These are phyloP conservation scores for Ophiognomonia clavigignenti-juglandacearum DNA, from an alignment of 2,329 filamentous ascomycete genomes.

Conservation along the genomic window DNA sequence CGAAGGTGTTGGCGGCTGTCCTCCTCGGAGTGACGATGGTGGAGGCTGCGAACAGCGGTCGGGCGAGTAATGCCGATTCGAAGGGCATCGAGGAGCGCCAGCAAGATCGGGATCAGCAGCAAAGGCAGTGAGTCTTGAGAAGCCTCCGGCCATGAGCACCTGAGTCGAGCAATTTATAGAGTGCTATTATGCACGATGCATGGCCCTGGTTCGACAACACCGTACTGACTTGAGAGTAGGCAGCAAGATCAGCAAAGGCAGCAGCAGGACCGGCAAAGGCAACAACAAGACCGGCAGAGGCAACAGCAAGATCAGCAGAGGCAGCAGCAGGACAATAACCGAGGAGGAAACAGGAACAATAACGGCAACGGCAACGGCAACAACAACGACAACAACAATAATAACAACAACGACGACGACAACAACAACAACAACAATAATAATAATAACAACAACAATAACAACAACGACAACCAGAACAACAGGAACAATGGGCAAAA, in stretches of 20 bases:
- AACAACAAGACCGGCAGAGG: background rate
- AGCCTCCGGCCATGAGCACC: too few relatives aligned
- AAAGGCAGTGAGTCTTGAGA: too few relatives aligned
- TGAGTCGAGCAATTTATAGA: too few relatives aligned
- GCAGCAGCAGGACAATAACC: background rate
- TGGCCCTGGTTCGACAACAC: too few relatives aligned
- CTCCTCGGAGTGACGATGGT: constrained; percentile 21
- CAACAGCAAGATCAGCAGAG: background rate
- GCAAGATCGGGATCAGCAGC: background rate
- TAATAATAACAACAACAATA: background rate
- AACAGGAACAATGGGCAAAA: too few relatives aligned
- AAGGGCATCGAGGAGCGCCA: constrained; percentile 1
- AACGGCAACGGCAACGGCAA: constrained; percentile 9
- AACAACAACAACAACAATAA: constrained; percentile 11
- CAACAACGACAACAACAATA: background rate
- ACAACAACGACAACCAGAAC: background rate
- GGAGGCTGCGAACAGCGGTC: constrained; percentile 17
- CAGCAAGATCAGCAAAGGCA: background rate
- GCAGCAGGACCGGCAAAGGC: background rate
- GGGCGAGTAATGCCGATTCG: constrained; percentile 3
- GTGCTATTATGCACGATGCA: too few relatives aligned
- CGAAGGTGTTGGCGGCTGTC: constrained; percentile 18
- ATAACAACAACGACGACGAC: constrained; percentile 1
- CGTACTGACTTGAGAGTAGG: background rate
- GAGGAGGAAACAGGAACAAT: too few relatives aligned